Base-by-base conservation (phyloP, 805 yeast species). In the Candida sanyiensis region DNA sequence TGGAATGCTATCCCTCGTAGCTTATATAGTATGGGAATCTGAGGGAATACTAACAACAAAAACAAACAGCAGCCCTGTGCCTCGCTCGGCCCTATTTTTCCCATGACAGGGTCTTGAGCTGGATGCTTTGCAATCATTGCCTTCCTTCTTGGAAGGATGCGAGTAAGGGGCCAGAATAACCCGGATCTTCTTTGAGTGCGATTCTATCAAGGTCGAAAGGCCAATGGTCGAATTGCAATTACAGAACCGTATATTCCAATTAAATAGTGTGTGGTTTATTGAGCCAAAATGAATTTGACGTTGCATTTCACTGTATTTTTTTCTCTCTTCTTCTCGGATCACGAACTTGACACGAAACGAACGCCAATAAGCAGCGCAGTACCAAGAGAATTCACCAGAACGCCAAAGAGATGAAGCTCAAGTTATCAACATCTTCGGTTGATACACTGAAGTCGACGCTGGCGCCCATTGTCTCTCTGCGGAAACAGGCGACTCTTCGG, bases 181-280 rank as follows among this genome's bases (percentile, higher is more conserved):
- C 15, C 35, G 46, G 68, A 62, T 67, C 68, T 66, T 63, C 63
- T 72, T 75, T 75, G 81, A 75, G 81, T 75, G 67, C 81, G 80
- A 64, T 63, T 61, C 53, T 65, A 62, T 65, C 62, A 49, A 48
- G 52, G 51, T 43, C 45, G 40, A 43, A 22, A 46, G 29, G 41
- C 54, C 44, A 47, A 50, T 45, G 58, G 44, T 51, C 50, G 17
- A 45, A 43, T 49, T 54, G 59, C 51, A 54, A 54, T 54, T 54
- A 45, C 32, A 46, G 48, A 49, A 48, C 43, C 39, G 40, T n/a
- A 54, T 51, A 53, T 45, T 23, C 12, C 26, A n/a, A n/a, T n/a
- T n/a, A n/a, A n/a, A n/a, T n/a, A n/a, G n/a, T n/a, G n/a, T n/a
- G n/a, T n/a, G n/a, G n/a, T n/a, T n/a, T n/a, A n/a, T n/a, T n/a